Evolutionary conservation across 805 yeast genomes (phyloP).

Genomic region (Wickerhamomyces hampshirensis): DNA sequence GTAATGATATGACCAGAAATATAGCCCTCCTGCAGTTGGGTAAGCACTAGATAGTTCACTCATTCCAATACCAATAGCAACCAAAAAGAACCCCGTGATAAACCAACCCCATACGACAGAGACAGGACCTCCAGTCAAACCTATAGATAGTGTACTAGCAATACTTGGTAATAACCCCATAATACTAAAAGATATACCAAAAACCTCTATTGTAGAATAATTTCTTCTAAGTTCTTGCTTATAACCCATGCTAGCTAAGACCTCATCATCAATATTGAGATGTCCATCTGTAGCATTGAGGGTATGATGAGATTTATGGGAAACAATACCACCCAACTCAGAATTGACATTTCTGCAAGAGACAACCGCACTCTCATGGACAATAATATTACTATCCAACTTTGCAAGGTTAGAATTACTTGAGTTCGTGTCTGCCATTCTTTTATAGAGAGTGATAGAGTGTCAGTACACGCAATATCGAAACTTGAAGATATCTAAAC

Average conservation of each 20-base stretch:
- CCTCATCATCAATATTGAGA: slow-evolving; percentile 11
- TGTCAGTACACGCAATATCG: too few species aligned
- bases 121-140: slow-evolving; percentile 54
- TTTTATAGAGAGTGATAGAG: neutral
- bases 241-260: slow-evolving; percentile 44
- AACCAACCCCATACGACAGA: slow-evolving; percentile 67
- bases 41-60: slow-evolving; percentile 57
- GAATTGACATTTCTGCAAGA: neutral
- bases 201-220: slow-evolving; percentile 53
- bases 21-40: slow-evolving; percentile 71
- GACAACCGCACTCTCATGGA: neutral
- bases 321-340: neutral
- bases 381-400: neutral
- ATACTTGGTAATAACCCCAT: slow-evolving; percentile 63
- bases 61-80: slow-evolving; percentile 52
- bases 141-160: slow-evolving; percentile 44
- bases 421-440: neutral
- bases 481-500: too few species aligned
- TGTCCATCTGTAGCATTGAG: slow-evolving; percentile 1
- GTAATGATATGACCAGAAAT: slow-evolving; percentile 56
- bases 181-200: slow-evolving; percentile 62
- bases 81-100: slow-evolving; percentile 46
- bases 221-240: slow-evolving; percentile 58
- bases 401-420: neutral
- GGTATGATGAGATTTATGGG: neutral